Conservation (phyloP, 495 filamentous ascomycete genomes). For the Aspergillus bertholletiae region DNA sequence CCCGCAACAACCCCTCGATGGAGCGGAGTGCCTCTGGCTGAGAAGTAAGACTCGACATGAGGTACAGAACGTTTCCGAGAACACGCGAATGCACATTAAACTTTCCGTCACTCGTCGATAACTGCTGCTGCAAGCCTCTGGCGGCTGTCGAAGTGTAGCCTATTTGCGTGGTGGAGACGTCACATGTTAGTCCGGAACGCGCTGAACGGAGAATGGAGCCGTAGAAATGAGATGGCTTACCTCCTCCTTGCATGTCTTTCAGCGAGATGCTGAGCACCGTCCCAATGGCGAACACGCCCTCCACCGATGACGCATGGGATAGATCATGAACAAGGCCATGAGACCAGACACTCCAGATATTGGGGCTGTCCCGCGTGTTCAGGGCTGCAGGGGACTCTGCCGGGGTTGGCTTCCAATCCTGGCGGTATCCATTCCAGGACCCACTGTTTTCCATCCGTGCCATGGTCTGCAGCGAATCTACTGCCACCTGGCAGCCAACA, state of each 20-base stretch:
- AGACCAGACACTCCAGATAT: conserved; percentile 69
- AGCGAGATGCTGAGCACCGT: conserved; percentile 66
- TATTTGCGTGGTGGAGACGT: conserved; percentile 16
- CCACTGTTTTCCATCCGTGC: conserved; percentile 48
- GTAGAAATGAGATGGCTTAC: conserved; percentile 26
- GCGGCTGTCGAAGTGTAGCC: conserved; percentile 69
- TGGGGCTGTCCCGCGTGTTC: conserved; percentile 7
- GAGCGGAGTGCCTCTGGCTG: conserved; percentile 43
- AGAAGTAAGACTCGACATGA: conserved; percentile 69
- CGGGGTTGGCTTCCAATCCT: conserved; percentile 32
- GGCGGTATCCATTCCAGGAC: conserved; percentile 46
- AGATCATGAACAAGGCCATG: conserved; percentile 50
- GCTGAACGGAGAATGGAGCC: background rate
- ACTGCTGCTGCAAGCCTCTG: conserved; percentile 50
- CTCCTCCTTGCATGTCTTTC: conserved; percentile 40
- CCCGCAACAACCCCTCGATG: conserved; percentile 42
- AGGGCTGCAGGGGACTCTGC: background rate
- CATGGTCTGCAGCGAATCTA: conserved; percentile 54
- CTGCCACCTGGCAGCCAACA: conserved; percentile 69
- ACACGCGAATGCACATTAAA: conserved; percentile 70
- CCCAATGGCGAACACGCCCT: conserved; percentile 65
- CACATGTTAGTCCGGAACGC: conserved; percentile 14
- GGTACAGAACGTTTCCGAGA: conserved; percentile 71
- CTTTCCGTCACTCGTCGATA: conserved; percentile 37
- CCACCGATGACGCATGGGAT: conserved; percentile 50